Evolutionary conservation across 805 yeast species (phyloP).

Genomic region (Blastobotrys peoriensis): DNA sequence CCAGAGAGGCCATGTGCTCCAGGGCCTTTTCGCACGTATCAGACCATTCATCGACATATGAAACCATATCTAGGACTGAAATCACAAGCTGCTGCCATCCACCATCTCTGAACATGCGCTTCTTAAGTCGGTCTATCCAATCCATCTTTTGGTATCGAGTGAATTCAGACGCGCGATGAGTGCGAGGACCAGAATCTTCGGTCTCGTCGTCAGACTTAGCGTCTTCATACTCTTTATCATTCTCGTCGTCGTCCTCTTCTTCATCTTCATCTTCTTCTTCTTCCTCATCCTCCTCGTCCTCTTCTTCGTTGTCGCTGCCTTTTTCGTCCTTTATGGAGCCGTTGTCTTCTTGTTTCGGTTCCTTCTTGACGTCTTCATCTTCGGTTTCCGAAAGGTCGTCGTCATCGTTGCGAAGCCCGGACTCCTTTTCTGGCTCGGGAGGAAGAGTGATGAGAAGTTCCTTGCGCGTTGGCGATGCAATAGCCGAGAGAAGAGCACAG

Average conservation of each 20-base stretch:
- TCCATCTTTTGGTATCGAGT: conserved; percentile 20
- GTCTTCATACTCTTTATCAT: conserved; percentile 26
- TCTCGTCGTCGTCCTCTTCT: conserved; percentile 17
- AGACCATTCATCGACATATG: conserved; percentile 50
- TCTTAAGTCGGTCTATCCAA: conserved; percentile 76
- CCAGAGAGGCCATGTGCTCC: conserved; percentile 49
- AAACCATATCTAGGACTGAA: conserved; percentile 61
- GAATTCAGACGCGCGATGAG: conserved; percentile 15
- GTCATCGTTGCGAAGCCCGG: conserved; percentile 20
- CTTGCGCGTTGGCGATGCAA: conserved; percentile 43
- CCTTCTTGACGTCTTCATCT: conserved; percentile 24
- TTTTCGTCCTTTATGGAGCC: conserved; percentile 11
- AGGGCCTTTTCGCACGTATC: conserved; percentile 46
- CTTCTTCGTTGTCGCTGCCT: conserved; percentile 24
- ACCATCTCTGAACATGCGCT: conserved; percentile 73
- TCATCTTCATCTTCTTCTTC: conserved; percentile 30
- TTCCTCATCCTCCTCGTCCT: conserved; percentile 17
- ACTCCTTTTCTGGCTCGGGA: conserved; percentile 11
- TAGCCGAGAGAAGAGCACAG: conserved; percentile 54
- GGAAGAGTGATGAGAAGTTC: conserved; percentile 32
- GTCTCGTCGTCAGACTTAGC: conserved; percentile 26
- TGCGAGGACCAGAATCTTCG: conserved; percentile 20
- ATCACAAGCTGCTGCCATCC: conserved; percentile 75
- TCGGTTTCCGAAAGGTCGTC: conserved; percentile 25
- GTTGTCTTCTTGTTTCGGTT: neutral